Base-by-base conservation (phyloP, 1,284 basidiomycete genomes). In the Anthracocystis panici-leucophaei region DNA sequence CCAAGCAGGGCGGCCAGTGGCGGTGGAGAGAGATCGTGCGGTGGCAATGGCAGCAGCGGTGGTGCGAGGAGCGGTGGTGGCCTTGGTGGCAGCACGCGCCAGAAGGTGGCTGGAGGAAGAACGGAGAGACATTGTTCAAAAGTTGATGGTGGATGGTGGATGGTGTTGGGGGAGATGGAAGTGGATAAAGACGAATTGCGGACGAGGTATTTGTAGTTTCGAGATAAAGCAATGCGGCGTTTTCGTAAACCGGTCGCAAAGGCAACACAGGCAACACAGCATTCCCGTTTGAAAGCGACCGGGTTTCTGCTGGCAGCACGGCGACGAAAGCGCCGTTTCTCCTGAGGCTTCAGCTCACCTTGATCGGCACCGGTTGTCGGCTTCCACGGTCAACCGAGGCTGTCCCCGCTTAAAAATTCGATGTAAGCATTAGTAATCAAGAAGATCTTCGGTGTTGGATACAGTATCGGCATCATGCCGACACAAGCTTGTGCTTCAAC, bases 71-170 rank as follows among this genome's bases (percentile, higher is more conserved):
- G 54, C 33, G 23, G 52, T 18, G 7, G 51, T 41, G 14, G 48
- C 40, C 60, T 59, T 60, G 35, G 57, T 49, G 38, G 66, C 49
- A 23, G 52, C 54, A 25, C 63, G 58, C 51, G 58, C 65, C 51
- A 74, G 21, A 29, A 74, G 27, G 55, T 65, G 71, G 55, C 65
- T 60, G 5, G 71, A 64, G 21, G 65, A 67, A 27, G 65, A 63
- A 50, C 71, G 71, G 31, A 74, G 63, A 11, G 71, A 74, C 71
- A 74, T 74, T 31, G 18, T 41, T 12, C 4, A 11, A 21, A 16
- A 48, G 10, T 16, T 33, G 33, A 14, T 21, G 20, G 53, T 23
- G 18, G 41, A 7, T 29, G 38, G 23, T 29, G 41, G 25, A 21
- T 42, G 8, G 11, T 27, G 41, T 20, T 33, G 14, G 21, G 14